Conservation (phyloP, 345 rosid genomes). For the Citrus inodora region DNA sequence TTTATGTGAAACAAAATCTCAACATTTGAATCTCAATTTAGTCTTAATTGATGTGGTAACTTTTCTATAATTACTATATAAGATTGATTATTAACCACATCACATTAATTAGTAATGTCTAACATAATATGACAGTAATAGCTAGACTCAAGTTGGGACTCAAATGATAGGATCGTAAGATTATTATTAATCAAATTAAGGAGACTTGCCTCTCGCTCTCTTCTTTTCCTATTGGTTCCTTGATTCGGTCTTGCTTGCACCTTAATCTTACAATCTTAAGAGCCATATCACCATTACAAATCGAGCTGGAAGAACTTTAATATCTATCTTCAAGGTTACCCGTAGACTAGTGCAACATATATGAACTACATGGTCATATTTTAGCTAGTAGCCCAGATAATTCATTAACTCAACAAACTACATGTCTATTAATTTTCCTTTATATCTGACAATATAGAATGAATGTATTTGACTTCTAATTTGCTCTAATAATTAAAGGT, state of each 20-base stretch:
- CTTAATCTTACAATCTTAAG: neutral
- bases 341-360: neutral
- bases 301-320: neutral
- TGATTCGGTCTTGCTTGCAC: neutral
- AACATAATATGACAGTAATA: no score
- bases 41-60: no score
- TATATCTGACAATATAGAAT: neutral
- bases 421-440: no score
- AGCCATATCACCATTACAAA: neutral
- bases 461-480: neutral
- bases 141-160: no score
- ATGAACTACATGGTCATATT: neutral
- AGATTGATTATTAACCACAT: no score
- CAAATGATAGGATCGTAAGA: rapidly evolving
- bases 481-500: no score
- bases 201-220: neutral
- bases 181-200: neutral
- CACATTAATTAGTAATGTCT: no score
- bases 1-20: neutral
- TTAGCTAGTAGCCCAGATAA: neutral
- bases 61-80: no score
- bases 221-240: neutral
- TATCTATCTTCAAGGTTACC: neutral
- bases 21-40: no score
- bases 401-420: no score